Evolutionary conservation across 352 stramenopile genomes (phyloP), one percentile per base, ranked within the genome.

Genomic region (Globisporangium radiosum): DNA sequence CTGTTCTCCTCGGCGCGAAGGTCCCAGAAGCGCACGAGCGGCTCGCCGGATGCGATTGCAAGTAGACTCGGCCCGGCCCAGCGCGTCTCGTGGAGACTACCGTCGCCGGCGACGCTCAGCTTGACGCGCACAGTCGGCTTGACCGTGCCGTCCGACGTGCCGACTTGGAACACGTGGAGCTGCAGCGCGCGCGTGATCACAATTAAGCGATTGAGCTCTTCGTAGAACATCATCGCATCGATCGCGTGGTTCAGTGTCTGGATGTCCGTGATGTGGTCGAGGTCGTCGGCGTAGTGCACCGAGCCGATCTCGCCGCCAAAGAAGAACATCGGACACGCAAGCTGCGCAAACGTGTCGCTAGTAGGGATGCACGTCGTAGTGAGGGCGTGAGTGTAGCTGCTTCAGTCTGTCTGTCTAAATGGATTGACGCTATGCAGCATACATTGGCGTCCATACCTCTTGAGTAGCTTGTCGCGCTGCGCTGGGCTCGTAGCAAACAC

Each of bases 1-100:
- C 95, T 98, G 66, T 94, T 98, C 59, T 97, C 86, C 54, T 97
- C 92, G 1, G 81, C 78, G 11, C 85, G 71, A 17, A 98, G 72
- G 62, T 98, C 90, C 89, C 91, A 97, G 51, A 98, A 96, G 10
- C 94, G 87, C 48, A 98, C 81, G 0, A 97, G 55, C 8, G 79
- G 70, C 56, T 98, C 92, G 5, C 82, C 86, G 8, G 90, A 97
- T 0, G 88, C 87, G 38, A 95, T 95, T 4, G 85, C 88, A 38
- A 98, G 69, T n/a, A 98, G 62, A 2, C 81, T 92, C 0, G 88
- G 86, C 4, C 90, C 85, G 4, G 90, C 88, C 93, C 92, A 98
- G 36, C 81, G 81, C 7, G 90, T 85, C 64, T 96, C 72, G 40
- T 78, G 83, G 43, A 97, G 74, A 13, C 73, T 82, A 15, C 78